phyloP scores from a whole-genome alignment of 1,139 yeast species.

The Hansenula sp. region DNA sequence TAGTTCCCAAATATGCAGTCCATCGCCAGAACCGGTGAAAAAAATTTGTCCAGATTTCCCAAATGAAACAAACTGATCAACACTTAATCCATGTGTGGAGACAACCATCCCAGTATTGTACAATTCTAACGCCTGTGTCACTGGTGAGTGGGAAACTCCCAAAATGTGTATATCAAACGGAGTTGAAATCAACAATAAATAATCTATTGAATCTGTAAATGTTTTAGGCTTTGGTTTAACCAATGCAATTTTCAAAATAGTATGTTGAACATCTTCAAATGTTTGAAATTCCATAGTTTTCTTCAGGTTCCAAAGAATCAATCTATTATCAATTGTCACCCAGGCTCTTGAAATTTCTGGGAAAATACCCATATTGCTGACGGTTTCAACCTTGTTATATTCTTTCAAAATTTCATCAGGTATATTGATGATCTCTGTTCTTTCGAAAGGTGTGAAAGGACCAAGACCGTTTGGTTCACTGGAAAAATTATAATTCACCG shows the following conservation, averaged over 20 bases:
- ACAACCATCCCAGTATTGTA: slow-evolving; percentile 83
- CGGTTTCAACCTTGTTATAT: slow-evolving; percentile 57
- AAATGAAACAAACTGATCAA: slow-evolving; percentile 57
- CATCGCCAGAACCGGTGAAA: slow-evolving; percentile 76
- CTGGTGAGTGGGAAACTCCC: slow-evolving; percentile 59
- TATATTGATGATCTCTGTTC: slow-evolving; percentile 61
- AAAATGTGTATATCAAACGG: slow-evolving; percentile 73
- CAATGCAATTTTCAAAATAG: slow-evolving; percentile 71
- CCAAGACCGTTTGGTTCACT: slow-evolving; percentile 35
- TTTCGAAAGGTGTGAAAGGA: slow-evolving; percentile 73
- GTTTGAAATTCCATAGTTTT: slow-evolving; percentile 65
- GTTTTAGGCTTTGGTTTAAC: slow-evolving; percentile 79
- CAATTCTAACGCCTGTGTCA: slow-evolving; percentile 56
- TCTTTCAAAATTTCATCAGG: slow-evolving; percentile 85
- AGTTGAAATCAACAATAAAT: slow-evolving; percentile 75
- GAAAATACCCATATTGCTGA: slow-evolving; percentile 79
- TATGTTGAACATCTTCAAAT: slow-evolving; percentile 77
- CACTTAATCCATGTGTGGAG: slow-evolving; percentile 74
- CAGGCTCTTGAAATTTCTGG: slow-evolving; percentile 82
- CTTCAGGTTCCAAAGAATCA: slow-evolving; percentile 78
- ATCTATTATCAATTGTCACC: slow-evolving; percentile 80
- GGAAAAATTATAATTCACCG: slow-evolving; percentile 37
- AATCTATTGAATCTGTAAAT: slow-evolving; percentile 73
- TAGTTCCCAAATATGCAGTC: slow-evolving; percentile 81
- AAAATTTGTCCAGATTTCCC: slow-evolving; percentile 74